phyloP scores from a whole-genome alignment of 768 basidiomycete species.

The Lactarius sanguifluus region DNA sequence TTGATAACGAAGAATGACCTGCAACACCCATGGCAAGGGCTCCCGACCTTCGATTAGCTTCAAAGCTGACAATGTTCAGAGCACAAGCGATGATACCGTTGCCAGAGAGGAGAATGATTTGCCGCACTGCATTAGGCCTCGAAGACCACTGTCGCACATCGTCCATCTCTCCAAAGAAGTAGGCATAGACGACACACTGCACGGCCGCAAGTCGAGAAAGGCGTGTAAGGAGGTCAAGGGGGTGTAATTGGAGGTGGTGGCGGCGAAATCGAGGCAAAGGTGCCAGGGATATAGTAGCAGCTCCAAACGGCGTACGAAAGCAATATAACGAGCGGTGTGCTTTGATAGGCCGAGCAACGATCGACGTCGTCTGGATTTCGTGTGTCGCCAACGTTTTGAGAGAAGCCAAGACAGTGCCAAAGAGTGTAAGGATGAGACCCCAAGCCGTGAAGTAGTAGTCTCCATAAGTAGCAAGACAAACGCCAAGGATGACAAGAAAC shows the following conservation, averaged over 20 bases:
- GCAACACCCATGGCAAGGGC: slow-evolving; percentile 91
- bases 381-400: slow-evolving; percentile 93
- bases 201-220: slow-evolving; percentile 92
- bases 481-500: slow-evolving; percentile 83
- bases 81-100: slow-evolving; percentile 91
- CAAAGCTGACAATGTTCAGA: slow-evolving; percentile 92
- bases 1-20: slow-evolving; percentile 46
- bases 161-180: slow-evolving; percentile 76
- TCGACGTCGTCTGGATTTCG: slow-evolving; percentile 54
- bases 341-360: slow-evolving; percentile 28
- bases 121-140: slow-evolving; percentile 33
- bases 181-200: slow-evolving; percentile 78
- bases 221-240: slow-evolving; percentile 83
- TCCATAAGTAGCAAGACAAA: slow-evolving; percentile 92
- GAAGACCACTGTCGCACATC: slow-evolving; percentile 44
- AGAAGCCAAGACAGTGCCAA: slow-evolving; percentile 90
- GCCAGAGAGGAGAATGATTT: slow-evolving; percentile 49
- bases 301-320: slow-evolving; percentile 12
- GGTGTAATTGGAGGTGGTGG: slow-evolving; percentile 51
- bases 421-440: slow-evolving; percentile 84
- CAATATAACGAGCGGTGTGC: not conserved
- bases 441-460: slow-evolving; percentile 89
- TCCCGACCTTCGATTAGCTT: slow-evolving; percentile 91
- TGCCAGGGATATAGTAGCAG: slow-evolving; percentile 29
- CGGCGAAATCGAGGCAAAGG: slow-evolving; percentile 26